Base-by-base conservation (phyloP, 2,329 filamentous ascomycete genomes). In the Penicillium sumatraense region DNA sequence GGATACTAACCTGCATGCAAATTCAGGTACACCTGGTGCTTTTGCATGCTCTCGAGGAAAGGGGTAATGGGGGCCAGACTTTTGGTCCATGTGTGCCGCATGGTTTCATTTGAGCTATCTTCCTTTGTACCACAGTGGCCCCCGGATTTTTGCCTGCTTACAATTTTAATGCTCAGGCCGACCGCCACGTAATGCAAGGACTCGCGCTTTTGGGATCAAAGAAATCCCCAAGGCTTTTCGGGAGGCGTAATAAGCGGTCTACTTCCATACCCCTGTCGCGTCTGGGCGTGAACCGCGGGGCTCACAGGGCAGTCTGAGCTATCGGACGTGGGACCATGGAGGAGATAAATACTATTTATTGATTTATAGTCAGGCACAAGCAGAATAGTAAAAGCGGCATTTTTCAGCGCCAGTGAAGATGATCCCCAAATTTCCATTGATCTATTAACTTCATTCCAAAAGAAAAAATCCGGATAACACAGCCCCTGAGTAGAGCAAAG, bases 401-500 rank as follows among this genome's bases (percentile, higher is more conserved):
- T 44, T 44, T n/a, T 44, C 11, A n/a, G 18, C 21, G n/a, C 40
- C 40, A 44, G 14, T 44, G 5, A 44, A 14, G 14, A 26, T 23
- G 21, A 5, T 23, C 24, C 38, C 2, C 14, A 20, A 16, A n/a
- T n/a, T n/a, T n/a, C 7, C 8, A 27, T 47, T 23, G 27, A n/a
- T 9, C 31, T 3, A 26, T 13, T 49, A 5, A 38, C 29, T 36
- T 35, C 26, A 21, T 49, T 5, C 16, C 27, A 36, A 18, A n/a
- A n/a, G n/a, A n/a, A n/a, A n/a, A 7, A 23, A 24, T 2, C 23
- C 4, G 23, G 23, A 18, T 23, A 16, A 29, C 18, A 41, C 20
- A 23, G 40, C 56, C 56, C 51, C 52, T 58, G 52, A 58, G 21
- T 47, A 33, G 26, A 29, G 40, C 38, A 54, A n/a, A n/a, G n/a